These are phyloP conservation scores for Canariomyces notabilis DNA, from an alignment of 2,329 filamentous ascomycete genomes.

Conservation along the genomic window DNA sequence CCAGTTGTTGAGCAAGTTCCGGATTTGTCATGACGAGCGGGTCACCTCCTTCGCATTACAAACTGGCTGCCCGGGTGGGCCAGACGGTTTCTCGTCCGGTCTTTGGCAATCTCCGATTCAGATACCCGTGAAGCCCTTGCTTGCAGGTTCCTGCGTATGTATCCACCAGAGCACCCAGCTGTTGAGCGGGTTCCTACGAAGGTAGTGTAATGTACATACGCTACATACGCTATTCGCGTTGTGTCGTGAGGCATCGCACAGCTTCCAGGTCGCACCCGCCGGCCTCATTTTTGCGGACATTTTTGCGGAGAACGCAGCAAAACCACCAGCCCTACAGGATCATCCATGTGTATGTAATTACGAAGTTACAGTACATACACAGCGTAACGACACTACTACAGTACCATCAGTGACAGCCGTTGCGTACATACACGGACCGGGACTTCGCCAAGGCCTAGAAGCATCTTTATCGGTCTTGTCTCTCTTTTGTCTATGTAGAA, in stretches of 20 bases:
- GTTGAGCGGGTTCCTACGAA: neutral
- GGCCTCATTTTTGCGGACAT: neutral
- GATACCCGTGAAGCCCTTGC: neutral
- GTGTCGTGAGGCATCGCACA: neutral
- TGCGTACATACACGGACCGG: neutral
- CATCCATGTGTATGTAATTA: too few species aligned
- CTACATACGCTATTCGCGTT: too few species aligned
- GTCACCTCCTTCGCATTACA: too few species aligned
- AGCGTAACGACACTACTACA: constrained; percentile 2
- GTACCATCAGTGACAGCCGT: neutral
- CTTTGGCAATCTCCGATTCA: neutral
- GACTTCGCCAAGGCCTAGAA: neutral
- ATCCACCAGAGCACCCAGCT: neutral
- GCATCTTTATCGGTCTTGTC: too few species aligned
- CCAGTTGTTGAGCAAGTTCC: neutral
- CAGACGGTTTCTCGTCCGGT: too few species aligned
- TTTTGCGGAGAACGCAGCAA: constrained; percentile 4
- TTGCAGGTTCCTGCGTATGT: neutral
- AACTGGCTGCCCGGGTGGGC: too few species aligned
- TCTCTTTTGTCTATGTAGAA: too few species aligned
- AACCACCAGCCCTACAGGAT: constrained; percentile 10
- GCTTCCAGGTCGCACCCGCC: constrained; percentile 4
- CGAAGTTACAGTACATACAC: too few species aligned
- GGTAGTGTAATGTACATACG: too few species aligned
- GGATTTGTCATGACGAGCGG: neutral